Evolutionary conservation across 225 moss, liverwort and hornwort species (phyloP).

Genomic region (Sphagnum tenellum): DNA sequence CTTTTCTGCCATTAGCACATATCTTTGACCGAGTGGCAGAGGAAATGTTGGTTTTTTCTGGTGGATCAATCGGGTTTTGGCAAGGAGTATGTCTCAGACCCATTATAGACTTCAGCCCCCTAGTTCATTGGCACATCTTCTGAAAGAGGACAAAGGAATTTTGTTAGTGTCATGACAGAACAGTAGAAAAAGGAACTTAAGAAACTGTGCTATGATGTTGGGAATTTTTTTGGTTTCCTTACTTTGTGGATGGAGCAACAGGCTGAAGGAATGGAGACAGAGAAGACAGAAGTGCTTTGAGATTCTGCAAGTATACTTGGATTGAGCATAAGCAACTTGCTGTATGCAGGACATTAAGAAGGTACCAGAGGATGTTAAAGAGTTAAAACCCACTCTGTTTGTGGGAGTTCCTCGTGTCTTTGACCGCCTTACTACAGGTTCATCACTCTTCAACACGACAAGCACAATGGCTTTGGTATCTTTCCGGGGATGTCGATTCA

Average conservation of each 20-base stretch:
- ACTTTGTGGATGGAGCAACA: too few species aligned
- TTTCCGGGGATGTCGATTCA: too few species aligned
- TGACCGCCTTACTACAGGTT: conserved; percentile 66
- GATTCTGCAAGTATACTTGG: neutral
- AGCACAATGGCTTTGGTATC: too few species aligned
- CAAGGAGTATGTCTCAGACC: conserved; percentile 48
- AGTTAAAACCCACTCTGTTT: conserved; percentile 65
- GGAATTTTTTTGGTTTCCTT: too few species aligned
- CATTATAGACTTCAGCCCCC: neutral
- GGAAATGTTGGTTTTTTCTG: conserved; percentile 49
- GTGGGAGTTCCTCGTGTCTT: conserved; percentile 77
- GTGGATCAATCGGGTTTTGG: conserved; percentile 76
- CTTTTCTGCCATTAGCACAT: conserved; percentile 78
- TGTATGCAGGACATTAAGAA: conserved; percentile 45
- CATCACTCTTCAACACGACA: neutral
- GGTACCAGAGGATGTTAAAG: conserved; percentile 64
- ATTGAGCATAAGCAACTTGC: neutral
- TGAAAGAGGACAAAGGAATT: too few species aligned
- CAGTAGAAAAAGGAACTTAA: too few species aligned
- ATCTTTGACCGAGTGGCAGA: conserved; percentile 75
- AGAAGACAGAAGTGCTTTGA: neutral
- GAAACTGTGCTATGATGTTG: too few species aligned
- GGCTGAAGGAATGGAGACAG: too few species aligned
- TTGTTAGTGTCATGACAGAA: too few species aligned
- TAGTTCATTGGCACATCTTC: too few species aligned